phyloP scores from a whole-genome alignment of 495 filamentous ascomycete species.

The Gamarada debralockiae region DNA sequence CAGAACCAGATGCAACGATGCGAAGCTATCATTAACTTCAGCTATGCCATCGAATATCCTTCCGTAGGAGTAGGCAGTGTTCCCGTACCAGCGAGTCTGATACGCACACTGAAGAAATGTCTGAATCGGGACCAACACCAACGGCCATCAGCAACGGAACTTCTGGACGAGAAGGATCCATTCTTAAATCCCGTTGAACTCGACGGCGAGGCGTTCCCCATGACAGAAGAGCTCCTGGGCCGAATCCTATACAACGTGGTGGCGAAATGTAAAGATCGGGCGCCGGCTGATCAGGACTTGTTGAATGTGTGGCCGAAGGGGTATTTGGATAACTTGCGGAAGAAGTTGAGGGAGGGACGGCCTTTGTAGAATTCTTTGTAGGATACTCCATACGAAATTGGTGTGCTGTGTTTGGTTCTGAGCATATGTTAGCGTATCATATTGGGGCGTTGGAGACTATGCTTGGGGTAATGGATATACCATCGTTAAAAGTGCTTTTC shows the following conservation, averaged over 20 bases:
- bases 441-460: not conserved
- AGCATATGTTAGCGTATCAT: slow-evolving; percentile 3
- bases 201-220: slow-evolving; percentile 59
- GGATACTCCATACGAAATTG: not conserved
- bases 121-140: slow-evolving; percentile 72
- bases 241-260: slow-evolving; percentile 76
- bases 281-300: slow-evolving; percentile 67
- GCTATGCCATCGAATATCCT: slow-evolving; percentile 79
- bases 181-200: slow-evolving; percentile 74
- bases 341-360: slow-evolving; percentile 21
- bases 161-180: slow-evolving; percentile 67
- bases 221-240: slow-evolving; percentile 72
- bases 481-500: slow-evolving; percentile 1
- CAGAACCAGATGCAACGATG: slow-evolving; percentile 69
- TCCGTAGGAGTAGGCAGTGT: slow-evolving; percentile 68
- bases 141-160: slow-evolving; percentile 72
- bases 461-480: slow-evolving; percentile 5
- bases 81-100: slow-evolving; percentile 63
- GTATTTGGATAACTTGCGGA: slow-evolving; percentile 22
- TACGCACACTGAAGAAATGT: slow-evolving; percentile 73
- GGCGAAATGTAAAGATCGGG: slow-evolving; percentile 62
- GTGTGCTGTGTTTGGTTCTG: not conserved
- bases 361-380: slow-evolving; percentile 6
- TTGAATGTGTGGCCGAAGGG: slow-evolving; percentile 61
- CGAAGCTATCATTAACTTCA: slow-evolving; percentile 85